phyloP scores from a whole-genome alignment of 257 asterid genomes.

The Lycium ferocissimum region DNA sequence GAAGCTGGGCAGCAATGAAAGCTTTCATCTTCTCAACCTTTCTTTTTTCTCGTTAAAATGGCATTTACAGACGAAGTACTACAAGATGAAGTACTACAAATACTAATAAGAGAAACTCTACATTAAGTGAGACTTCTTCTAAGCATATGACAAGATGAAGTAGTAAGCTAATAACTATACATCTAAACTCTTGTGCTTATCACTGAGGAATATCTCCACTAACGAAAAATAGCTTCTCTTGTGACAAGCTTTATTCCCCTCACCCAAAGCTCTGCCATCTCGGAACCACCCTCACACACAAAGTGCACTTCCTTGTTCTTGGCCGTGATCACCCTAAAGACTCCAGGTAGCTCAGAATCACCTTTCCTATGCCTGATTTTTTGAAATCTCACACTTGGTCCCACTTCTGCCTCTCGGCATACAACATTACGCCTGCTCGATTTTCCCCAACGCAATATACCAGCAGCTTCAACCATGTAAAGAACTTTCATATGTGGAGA shows the following conservation, averaged over 20 bases:
- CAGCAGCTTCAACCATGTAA: conserved; percentile 54
- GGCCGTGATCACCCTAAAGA: conserved; percentile 65
- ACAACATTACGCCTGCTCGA: conserved; percentile 64
- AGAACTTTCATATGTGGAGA: conserved; percentile 64
- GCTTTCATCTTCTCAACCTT: conserved; percentile 10
- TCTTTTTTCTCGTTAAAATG: conserved; percentile 10
- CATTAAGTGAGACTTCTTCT: conserved; percentile 13
- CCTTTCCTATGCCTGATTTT: conserved; percentile 59
- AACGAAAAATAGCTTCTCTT: conserved; percentile 33
- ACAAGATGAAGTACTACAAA: conserved; percentile 35
- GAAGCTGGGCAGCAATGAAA: neutral
- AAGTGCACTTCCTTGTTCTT: conserved; percentile 78
- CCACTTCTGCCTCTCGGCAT: conserved; percentile 66
- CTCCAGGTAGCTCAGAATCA: conserved; percentile 56
- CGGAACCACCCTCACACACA: conserved; percentile 72
- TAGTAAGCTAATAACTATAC: conserved; percentile 36
- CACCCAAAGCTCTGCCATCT: conserved; percentile 59
- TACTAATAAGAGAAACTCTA: conserved; percentile 28
- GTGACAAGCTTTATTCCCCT: conserved; percentile 56
- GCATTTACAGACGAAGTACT: conserved; percentile 29
- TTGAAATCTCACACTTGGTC: conserved; percentile 62
- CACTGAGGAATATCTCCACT: neutral
- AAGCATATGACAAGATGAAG: conserved; percentile 34
- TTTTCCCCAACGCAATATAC: conserved; percentile 74
- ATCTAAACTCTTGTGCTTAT: neutral